Evolutionary conservation across 192 early-diverging fungal species (phyloP).

Genomic region (Podila epicladia): DNA sequence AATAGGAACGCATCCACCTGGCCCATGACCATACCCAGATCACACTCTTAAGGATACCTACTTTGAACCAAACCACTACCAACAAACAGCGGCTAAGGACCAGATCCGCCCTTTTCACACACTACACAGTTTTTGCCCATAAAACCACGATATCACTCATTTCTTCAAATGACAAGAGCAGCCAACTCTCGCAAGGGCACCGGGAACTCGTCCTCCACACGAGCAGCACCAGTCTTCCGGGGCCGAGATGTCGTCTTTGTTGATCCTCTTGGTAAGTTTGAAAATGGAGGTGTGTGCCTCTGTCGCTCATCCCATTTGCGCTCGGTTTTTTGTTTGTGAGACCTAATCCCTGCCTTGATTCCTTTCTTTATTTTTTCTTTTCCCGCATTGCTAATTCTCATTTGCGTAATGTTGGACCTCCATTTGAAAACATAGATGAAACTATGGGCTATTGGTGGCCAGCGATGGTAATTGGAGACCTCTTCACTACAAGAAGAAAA

Average conservation of each 20-base stretch:
- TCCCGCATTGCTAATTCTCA: neutral
- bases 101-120: too few relatives aligned
- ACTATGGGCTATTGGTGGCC: slow-evolving; percentile 52
- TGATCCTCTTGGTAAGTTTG: slow-evolving; percentile 38
- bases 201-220: slow-evolving; percentile 18
- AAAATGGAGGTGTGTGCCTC: neutral
- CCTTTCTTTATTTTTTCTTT: neutral
- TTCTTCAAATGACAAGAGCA: slow-evolving; percentile 34
- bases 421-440: slow-evolving; percentile 25
- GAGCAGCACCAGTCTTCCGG: slow-evolving; percentile 38
- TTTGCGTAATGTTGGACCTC: neutral
- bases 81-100: too few relatives aligned
- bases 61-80: too few relatives aligned
- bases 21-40: too few relatives aligned
- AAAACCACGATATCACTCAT: too few relatives aligned
- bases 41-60: too few relatives aligned
- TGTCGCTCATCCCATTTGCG: neutral
- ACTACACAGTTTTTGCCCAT: too few relatives aligned
- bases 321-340: neutral
- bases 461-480: slow-evolving; percentile 37
- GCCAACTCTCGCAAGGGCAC: slow-evolving; percentile 36
- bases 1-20: too few relatives aligned
- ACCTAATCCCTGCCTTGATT: slow-evolving; percentile 4
- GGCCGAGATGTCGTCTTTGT: slow-evolving; percentile 54
- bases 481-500: neutral